Evolutionary conservation across 176 grass and related monocot genomes (phyloP).

Genomic region (Puya raimondii): DNA sequence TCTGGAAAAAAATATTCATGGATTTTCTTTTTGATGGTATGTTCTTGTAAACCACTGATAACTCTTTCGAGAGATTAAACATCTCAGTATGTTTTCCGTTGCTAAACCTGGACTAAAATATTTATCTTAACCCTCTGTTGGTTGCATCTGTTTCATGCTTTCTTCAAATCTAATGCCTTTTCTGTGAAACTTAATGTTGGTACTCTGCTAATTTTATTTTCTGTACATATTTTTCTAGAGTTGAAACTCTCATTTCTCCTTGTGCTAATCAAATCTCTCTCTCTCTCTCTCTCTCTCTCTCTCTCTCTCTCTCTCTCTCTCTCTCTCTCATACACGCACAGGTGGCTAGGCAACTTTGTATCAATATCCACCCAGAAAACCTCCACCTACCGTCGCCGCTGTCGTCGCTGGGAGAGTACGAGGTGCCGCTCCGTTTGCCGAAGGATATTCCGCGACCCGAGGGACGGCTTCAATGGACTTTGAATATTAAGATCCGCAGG

Average conservation of each 20-base stretch:
- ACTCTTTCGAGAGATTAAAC: too few relatives aligned
- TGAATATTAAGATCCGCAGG: slow-evolving; percentile 76
- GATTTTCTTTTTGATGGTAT: neutral
- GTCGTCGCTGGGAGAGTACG: slow-evolving; percentile 56
- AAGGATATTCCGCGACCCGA: slow-evolving; percentile 68
- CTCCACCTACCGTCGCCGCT: slow-evolving; percentile 57
- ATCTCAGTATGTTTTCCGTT: too few relatives aligned
- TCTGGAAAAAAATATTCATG: neutral
- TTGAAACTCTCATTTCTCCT: too few relatives aligned
- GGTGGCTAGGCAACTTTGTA: slow-evolving; percentile 71
- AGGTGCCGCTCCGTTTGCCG: slow-evolving; percentile 73
- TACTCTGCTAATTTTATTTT: too few relatives aligned
- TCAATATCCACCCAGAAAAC: slow-evolving; percentile 80
- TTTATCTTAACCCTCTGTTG: too few relatives aligned
- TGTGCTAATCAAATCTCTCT: neutral
- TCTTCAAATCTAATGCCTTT: too few relatives aligned
- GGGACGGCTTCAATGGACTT: slow-evolving; percentile 79
- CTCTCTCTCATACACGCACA: neutral
- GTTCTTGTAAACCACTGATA: neutral
- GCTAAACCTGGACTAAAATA: too few relatives aligned
- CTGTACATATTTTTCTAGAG: too few relatives aligned
- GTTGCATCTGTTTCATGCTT: too few relatives aligned
- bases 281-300: neutral
- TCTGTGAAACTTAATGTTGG: too few relatives aligned
- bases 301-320: neutral